Conservation (phyloP, 1,284 basidiomycete species). For the Golubevia sp. region DNA sequence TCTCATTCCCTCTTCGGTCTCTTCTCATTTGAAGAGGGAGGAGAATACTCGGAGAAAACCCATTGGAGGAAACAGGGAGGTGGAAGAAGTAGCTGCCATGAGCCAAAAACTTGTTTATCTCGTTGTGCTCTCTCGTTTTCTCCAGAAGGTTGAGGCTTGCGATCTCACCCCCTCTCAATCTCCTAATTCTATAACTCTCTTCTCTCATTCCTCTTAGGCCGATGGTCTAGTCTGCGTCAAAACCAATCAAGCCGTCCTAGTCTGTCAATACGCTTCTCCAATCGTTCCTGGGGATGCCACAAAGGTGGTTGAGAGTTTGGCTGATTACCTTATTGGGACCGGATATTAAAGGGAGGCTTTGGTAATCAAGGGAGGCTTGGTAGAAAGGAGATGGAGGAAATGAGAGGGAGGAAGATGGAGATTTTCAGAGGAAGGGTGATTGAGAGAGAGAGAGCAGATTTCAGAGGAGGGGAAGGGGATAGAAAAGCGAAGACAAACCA, state of each 20-base stretch:
- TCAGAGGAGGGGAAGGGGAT: too few species aligned
- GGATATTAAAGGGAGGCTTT: slow-evolving; percentile 59
- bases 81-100: too few species aligned
- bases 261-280: slow-evolving; percentile 77
- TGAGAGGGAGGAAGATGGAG: slow-evolving; percentile 15
- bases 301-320: slow-evolving; percentile 73
- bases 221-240: slow-evolving; percentile 82
- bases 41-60: too few species aligned
- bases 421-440: slow-evolving; percentile 17
- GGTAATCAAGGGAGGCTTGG: slow-evolving; percentile 63
- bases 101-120: too few species aligned
- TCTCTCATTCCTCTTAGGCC: slow-evolving; percentile 65
- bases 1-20: neutral
- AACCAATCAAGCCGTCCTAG: slow-evolving; percentile 84
- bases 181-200: neutral
- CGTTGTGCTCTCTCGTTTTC: too few species aligned
- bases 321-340: slow-evolving; percentile 77
- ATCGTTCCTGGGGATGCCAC: slow-evolving; percentile 73
- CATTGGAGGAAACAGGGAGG: too few species aligned
- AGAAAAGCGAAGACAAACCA: too few species aligned
- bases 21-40: neutral
- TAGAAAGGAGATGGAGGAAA: slow-evolving; percentile 14
- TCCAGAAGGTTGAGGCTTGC: slow-evolving; percentile 8
- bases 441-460: too few species aligned
- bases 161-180: neutral